Percentiles rank a stretch among this genome's conserved stretches.
Evolutionary conservation across 2,329 filamentous ascomycete species (phyloP).

Genomic region (Calonectria honghensis): DNA sequence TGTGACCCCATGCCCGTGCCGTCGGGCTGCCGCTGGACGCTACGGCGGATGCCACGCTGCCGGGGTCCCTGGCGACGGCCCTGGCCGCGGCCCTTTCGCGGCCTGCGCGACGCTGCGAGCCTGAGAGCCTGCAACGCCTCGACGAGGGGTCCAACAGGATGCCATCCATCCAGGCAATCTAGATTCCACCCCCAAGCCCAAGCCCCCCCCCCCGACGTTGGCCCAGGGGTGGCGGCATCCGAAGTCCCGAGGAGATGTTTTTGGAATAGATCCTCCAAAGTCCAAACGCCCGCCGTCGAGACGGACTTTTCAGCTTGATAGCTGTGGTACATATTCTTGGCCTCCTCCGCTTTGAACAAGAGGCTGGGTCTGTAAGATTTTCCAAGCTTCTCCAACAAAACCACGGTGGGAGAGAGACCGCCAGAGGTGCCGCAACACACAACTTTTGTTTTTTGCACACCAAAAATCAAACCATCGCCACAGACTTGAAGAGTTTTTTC

Average conservation of each 20-base stretch:
- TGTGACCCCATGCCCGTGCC: slow-evolving; percentile 20
- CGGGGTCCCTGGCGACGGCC: neutral
- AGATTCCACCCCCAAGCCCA: neutral
- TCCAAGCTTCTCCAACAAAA: slow-evolving; percentile 1
- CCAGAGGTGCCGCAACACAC: neutral
- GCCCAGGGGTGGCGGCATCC: slow-evolving; percentile 20
- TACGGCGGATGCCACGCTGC: neutral
- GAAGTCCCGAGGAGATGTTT: slow-evolving; percentile 4
- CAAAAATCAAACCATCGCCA: neutral
- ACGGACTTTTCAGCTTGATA: neutral
- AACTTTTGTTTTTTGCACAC: neutral
- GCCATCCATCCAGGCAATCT: slow-evolving; percentile 23
- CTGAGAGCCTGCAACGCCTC: neutral
- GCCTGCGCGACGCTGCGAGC: too few species aligned
- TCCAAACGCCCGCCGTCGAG: slow-evolving; percentile 7
- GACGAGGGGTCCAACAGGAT: neutral
- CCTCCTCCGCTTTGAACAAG: neutral
- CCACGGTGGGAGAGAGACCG: slow-evolving; percentile 2
- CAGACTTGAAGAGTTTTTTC: slow-evolving; percentile 1
- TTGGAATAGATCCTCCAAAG: slow-evolving; percentile 24
- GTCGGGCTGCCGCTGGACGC: neutral
- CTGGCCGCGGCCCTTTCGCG: neutral
- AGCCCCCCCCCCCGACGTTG: neutral
- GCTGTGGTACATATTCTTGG: slow-evolving; percentile 17
- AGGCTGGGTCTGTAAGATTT: neutral